These are phyloP conservation scores for Eucalyptus microcorys DNA, from an alignment of 345 rosid genomes.

Conservation along the genomic window DNA sequence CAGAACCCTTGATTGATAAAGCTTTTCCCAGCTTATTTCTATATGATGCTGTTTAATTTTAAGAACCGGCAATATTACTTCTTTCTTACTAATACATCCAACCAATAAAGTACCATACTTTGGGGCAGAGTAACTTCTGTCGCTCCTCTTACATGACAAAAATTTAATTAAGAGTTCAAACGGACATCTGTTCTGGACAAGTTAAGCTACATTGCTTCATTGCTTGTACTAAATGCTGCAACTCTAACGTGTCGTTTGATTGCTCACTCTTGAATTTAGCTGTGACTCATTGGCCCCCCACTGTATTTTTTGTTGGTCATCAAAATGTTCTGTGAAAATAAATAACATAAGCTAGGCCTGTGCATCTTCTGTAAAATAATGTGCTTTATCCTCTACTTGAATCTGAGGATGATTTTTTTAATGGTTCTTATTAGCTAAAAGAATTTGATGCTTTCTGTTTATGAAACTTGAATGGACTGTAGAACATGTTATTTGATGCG, in stretches of 20 bases:
- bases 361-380: not conserved
- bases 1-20: not conserved
- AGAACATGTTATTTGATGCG: not conserved
- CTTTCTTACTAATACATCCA: not conserved
- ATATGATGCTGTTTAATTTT: not conserved
- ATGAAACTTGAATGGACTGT: not conserved
- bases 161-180: not conserved
- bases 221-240: too few species aligned
- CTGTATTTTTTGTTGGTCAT: not conserved
- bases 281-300: not conserved
- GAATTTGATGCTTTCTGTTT: not conserved
- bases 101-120: not conserved
- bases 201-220: too few species aligned
- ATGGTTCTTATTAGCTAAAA: not conserved
- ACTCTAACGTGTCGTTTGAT: not conserved
- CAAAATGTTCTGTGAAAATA: not conserved
- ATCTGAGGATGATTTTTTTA: not conserved
- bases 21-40: not conserved
- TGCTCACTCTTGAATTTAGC: not conserved
- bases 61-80: not conserved
- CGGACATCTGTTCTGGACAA: not conserved
- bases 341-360: not conserved
- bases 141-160: not conserved
- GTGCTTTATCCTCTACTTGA: not conserved
- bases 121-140: not conserved